A percentile compares a stretch with the other conserved stretches of the same genome.
Conservation (phyloP, 345 rosid species). For the Hibiscus mutabilis region DNA sequence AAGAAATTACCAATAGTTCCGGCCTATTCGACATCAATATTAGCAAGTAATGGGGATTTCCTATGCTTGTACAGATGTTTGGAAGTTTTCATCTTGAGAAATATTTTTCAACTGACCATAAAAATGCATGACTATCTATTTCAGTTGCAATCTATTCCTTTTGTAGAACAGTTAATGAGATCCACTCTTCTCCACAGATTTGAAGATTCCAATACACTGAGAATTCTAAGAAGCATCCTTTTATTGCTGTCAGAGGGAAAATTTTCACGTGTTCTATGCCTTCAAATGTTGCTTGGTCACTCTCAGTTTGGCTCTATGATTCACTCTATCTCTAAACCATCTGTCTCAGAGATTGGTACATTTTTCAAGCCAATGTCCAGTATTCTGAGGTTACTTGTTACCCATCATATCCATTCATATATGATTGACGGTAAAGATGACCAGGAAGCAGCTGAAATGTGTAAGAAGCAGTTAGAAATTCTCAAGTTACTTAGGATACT, state of each 20-base stretch:
- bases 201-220: slow-evolving; percentile 59
- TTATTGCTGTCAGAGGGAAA: slow-evolving; percentile 47
- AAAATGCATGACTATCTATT: slow-evolving; percentile 47
- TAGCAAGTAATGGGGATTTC: slow-evolving; percentile 27
- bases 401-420: slow-evolving; percentile 24
- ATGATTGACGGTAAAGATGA: slow-evolving; percentile 19
- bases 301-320: slow-evolving; percentile 69
- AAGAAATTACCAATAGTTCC: slow-evolving; percentile 36
- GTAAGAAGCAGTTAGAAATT: slow-evolving; percentile 51
- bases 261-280: slow-evolving; percentile 41
- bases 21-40: slow-evolving; percentile 19
- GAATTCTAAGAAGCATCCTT: slow-evolving; percentile 44
- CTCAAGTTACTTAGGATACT: slow-evolving; percentile 62
- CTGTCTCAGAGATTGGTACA: slow-evolving; percentile 40
- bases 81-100: slow-evolving; percentile 65
- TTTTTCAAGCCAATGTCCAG: slow-evolving; percentile 64
- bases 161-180: slow-evolving; percentile 59
- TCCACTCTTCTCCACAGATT: slow-evolving; percentile 67
- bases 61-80: slow-evolving; percentile 46
- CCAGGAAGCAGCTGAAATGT: slow-evolving; percentile 23
- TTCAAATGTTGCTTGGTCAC: slow-evolving; percentile 68
- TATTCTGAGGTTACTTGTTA: slow-evolving; percentile 51
- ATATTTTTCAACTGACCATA: slow-evolving; percentile 38
- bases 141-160: slow-evolving; percentile 51
- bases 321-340: slow-evolving; percentile 30